Evolutionary conservation across 768 basidiomycete genomes (phyloP), one percentile per base, ranked within the genome.

Genomic region (Obba rivulosa): DNA sequence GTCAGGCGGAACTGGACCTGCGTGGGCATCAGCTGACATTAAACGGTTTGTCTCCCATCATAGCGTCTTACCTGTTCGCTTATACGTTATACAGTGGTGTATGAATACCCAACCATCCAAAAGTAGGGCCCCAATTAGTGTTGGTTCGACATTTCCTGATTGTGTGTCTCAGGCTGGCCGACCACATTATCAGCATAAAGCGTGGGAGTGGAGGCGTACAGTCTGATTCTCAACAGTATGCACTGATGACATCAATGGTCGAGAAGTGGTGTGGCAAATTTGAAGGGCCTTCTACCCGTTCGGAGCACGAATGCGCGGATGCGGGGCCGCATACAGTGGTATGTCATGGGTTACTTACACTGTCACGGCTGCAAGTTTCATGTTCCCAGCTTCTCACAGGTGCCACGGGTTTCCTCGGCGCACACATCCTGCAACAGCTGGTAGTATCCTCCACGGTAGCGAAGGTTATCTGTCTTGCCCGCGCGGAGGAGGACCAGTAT

Each of bases 331-430:
- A 31, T 31, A 31, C 28, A 31, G 28, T 31, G 28, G 28, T 31
- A 13, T 31, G 28, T 31, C 13, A 13, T 5, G 7, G 13, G 5
- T 13, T 5, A 31, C 13, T 7, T 31, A 31, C 13, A 31, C 13
- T 13, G 28, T 13, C 28, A 31, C 13, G 13, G 28, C 28, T 31
- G 7, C 28, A 31, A 31, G 13, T 5, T 31, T 5, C 28, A 35
- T 25, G 3, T 25, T 2, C 3, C 31, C 25, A 66, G 58, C 67
- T 80, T 4, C 63, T 80, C 31, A 79, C 78, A 0, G 79, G 78
- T 3, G 73, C 70, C 0, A 78, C 78, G 3, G 79, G 78, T 0
- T 77, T 75, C 2, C 69, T 79, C 3, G 80, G 80, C 8, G 77
- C 77, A 2, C 72, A 78, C 48, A 68, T 79, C 11, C 69, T 81